Evolutionary conservation across 106 monocot genomes (phyloP).

Genomic region (Allium cepa): DNA sequence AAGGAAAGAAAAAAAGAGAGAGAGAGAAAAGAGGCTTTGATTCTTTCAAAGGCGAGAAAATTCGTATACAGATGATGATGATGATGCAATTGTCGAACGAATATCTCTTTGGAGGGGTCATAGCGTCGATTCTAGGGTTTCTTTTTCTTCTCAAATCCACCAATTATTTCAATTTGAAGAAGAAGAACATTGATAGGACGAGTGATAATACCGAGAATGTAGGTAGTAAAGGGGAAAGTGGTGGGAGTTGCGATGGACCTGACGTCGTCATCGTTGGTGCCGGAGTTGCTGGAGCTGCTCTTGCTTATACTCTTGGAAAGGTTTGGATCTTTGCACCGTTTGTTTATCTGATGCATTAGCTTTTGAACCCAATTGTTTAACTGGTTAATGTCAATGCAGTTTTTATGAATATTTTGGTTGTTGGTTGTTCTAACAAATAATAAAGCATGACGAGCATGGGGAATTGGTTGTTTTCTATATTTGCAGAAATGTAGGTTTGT

Average conservation of each 20-base stretch:
- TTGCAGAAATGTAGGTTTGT: too few species aligned
- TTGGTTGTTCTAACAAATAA: too few species aligned
- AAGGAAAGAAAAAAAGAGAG: too few species aligned
- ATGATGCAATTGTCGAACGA: conserved; percentile 2
- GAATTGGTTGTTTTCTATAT: too few species aligned
- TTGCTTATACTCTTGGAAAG: conserved; percentile 86
- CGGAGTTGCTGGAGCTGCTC: conserved; percentile 87
- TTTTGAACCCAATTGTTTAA: neutral
- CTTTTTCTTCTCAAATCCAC: neutral
- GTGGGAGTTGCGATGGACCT: conserved; percentile 5
- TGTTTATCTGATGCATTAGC: neutral
- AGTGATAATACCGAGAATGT: neutral
- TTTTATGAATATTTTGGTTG: too few species aligned
- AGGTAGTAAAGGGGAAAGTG: neutral
- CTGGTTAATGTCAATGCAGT: too few species aligned
- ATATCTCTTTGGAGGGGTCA: conserved; percentile 7
- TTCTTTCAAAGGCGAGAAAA: neutral
- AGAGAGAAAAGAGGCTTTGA: neutral
- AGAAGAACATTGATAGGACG: neutral
- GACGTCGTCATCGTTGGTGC: conserved; percentile 89
- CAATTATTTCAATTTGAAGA: neutral
- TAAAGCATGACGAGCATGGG: too few species aligned
- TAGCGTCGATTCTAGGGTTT: conserved; percentile 12
- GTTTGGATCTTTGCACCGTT: conserved; percentile 14
- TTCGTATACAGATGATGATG: neutral